Evolutionary conservation across 495 filamentous ascomycete genomes (phyloP).

Genomic region (Penicillium bovifimosum): DNA sequence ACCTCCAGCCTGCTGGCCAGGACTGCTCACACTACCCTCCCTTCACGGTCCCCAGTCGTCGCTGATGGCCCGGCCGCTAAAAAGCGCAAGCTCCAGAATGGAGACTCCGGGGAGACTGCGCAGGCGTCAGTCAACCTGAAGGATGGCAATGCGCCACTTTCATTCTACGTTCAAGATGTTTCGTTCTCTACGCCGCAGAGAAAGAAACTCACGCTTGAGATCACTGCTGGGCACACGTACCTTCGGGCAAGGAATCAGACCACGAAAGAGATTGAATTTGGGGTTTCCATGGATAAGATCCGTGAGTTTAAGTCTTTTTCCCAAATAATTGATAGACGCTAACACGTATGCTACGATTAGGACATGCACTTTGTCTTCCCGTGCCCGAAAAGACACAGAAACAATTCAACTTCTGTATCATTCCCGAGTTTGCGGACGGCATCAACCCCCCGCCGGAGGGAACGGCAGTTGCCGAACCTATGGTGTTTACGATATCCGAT

Average conservation of each 20-base stretch:
- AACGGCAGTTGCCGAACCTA: constrained; percentile 51
- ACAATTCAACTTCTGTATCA: constrained; percentile 84
- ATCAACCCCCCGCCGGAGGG: constrained; percentile 41
- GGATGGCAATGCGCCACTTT: constrained; percentile 29
- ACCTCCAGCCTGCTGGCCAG: constrained; percentile 41
- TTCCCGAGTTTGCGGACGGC: constrained; percentile 59
- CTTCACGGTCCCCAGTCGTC: constrained; percentile 20
- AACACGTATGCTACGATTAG: constrained; percentile 33
- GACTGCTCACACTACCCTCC: constrained; percentile 22
- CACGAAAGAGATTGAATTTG: constrained; percentile 62
- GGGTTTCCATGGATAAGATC: constrained; percentile 64
- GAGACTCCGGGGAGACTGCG: constrained; percentile 34
- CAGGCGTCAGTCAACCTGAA: constrained; percentile 40
- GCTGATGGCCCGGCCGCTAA: constrained; percentile 40
- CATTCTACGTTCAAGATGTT: constrained; percentile 61
- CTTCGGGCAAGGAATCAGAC: constrained; percentile 63
- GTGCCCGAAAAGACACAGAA: constrained; percentile 86
- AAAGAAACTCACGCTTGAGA: constrained; percentile 83
- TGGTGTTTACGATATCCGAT: constrained; percentile 79
- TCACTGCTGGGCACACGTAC: constrained; percentile 51
- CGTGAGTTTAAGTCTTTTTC: constrained; percentile 46
- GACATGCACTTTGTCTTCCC: constrained; percentile 73
- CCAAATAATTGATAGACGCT: constrained; percentile 4
- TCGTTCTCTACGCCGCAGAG: constrained; percentile 76
- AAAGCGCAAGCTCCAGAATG: constrained; percentile 54